These are phyloP conservation scores for Nigrospora sphaerica DNA, from an alignment of 2,329 filamentous ascomycete genomes.

Conservation along the genomic window DNA sequence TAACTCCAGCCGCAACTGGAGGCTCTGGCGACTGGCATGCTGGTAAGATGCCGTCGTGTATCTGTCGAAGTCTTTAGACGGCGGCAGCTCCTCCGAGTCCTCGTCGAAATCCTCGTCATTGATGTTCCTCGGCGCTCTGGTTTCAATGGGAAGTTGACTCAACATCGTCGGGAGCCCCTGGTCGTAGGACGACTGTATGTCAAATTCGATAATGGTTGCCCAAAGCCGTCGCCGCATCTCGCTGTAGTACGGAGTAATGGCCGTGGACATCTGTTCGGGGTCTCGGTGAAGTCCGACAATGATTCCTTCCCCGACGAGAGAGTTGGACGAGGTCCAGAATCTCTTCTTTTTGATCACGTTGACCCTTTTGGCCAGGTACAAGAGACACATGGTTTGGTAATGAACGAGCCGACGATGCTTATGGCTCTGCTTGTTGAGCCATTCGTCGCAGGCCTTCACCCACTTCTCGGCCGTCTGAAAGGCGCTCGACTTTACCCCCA, in stretches of 20 bases:
- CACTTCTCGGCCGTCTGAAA: constrained; percentile 48
- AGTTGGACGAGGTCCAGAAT: constrained; percentile 52
- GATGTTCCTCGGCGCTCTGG: constrained; percentile 45
- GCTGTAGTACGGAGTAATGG: constrained; percentile 51
- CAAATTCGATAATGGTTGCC: constrained; percentile 55
- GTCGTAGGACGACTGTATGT: constrained; percentile 55
- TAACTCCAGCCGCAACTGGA: constrained; percentile 49
- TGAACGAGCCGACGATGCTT: constrained; percentile 55
- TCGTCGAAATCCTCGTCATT: constrained; percentile 53
- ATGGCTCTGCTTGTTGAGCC: constrained; percentile 49
- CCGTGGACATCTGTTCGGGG: constrained; percentile 45
- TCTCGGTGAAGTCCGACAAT: constrained; percentile 53
- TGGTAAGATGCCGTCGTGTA: constrained; percentile 56
- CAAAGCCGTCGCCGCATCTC: constrained; percentile 56
- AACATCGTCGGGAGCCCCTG: constrained; percentile 52
- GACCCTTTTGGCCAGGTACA: constrained; percentile 55
- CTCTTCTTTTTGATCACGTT: constrained; percentile 60
- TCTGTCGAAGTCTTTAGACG: constrained; percentile 41
- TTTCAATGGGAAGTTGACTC: constrained; percentile 41
- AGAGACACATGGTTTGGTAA: constrained; percentile 51
- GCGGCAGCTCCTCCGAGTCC: constrained; percentile 41
- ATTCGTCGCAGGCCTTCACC: constrained; percentile 48
- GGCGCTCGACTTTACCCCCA: constrained; percentile 51
- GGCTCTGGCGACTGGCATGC: constrained; percentile 47
- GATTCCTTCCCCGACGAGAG: constrained; percentile 50